These are phyloP conservation scores for Dichotomopilus funicola DNA, from an alignment of 2,329 filamentous ascomycete species.

Conservation along the genomic window DNA sequence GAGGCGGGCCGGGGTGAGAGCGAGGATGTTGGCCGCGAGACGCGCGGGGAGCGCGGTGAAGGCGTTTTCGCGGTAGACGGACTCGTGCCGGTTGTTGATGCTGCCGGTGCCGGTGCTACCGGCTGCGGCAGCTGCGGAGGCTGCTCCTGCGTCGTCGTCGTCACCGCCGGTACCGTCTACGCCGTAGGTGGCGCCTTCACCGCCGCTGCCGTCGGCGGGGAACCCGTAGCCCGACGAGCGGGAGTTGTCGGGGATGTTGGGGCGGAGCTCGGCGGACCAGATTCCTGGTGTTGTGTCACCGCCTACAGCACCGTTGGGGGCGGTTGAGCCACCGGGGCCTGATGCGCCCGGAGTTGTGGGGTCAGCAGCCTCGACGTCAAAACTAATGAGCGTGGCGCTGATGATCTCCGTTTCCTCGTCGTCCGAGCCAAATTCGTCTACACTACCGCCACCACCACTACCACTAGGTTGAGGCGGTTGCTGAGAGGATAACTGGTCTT, in stretches of 20 bases:
- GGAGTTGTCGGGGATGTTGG: conserved; percentile 31
- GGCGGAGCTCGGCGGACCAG: conserved; percentile 54
- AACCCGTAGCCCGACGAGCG: background rate
- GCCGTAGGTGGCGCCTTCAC: background rate
- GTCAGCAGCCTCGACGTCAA: conserved; percentile 54
- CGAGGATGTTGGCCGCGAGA: conserved; percentile 43
- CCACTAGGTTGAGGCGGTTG: too few relatives aligned
- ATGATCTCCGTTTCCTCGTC: conserved; percentile 49
- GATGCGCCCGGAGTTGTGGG: conserved; percentile 34
- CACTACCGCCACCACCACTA: too few relatives aligned
- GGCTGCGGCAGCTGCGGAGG: too few relatives aligned
- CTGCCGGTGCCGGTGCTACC: too few relatives aligned
- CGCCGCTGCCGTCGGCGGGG: background rate
- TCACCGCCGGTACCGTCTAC: background rate
- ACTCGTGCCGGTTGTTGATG: conserved; percentile 15
- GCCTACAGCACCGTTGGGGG: background rate
- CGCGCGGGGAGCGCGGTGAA: conserved; percentile 45
- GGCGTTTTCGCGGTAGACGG: conserved; percentile 33
- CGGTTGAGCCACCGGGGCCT: conserved; percentile 27
- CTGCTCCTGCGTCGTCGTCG: background rate
- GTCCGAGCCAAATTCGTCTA: conserved; percentile 47
- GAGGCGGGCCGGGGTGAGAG: conserved; percentile 37
- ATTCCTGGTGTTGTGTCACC: conserved; percentile 35
- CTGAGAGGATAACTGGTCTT: too few relatives aligned
- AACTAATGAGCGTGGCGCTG: conserved; percentile 52